Evolutionary conservation across 306 rosid species (phyloP).

Genomic region (Quercus mongolica): DNA sequence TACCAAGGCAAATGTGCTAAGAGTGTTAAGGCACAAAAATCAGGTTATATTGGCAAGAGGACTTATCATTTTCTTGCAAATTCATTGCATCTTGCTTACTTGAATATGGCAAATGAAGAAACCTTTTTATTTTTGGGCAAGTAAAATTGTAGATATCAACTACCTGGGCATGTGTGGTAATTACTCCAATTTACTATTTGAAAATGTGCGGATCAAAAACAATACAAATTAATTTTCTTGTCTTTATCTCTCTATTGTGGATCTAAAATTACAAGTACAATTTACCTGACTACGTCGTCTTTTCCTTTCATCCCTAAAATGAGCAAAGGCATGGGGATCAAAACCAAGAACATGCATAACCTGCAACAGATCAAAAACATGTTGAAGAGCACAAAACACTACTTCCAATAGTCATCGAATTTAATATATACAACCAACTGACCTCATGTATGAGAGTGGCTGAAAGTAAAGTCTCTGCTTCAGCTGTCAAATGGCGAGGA

Average conservation of each 20-base stretch:
- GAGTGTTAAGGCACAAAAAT: background rate
- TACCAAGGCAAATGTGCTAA: background rate
- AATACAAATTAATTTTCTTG: background rate
- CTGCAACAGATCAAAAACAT: constrained; percentile 42
- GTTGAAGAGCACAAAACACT: constrained; percentile 19
- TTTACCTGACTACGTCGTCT: constrained; percentile 81
- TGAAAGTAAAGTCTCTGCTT: constrained; percentile 91
- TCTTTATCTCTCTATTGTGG: background rate
- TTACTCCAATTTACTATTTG: background rate
- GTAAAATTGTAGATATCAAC: background rate
- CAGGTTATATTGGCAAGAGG: background rate
- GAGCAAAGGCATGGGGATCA: constrained; percentile 98
- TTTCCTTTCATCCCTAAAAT: constrained; percentile 97
- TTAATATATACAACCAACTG: constrained; percentile 18
- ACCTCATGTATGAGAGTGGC: constrained; percentile 98
- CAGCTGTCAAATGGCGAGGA: constrained; percentile 98
- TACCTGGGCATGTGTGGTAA: background rate
- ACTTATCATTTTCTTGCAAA: background rate
- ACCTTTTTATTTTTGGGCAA: background rate
- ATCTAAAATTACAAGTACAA: constrained; percentile 10
- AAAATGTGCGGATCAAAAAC: background rate
- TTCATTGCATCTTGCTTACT: too few species aligned
- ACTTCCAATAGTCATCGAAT: constrained; percentile 3
- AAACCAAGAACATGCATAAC: constrained; percentile 99
- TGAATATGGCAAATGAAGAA: background rate